Conservation (phyloP, 176 grass and related monocot genomes). For the Musa acuminata region DNA sequence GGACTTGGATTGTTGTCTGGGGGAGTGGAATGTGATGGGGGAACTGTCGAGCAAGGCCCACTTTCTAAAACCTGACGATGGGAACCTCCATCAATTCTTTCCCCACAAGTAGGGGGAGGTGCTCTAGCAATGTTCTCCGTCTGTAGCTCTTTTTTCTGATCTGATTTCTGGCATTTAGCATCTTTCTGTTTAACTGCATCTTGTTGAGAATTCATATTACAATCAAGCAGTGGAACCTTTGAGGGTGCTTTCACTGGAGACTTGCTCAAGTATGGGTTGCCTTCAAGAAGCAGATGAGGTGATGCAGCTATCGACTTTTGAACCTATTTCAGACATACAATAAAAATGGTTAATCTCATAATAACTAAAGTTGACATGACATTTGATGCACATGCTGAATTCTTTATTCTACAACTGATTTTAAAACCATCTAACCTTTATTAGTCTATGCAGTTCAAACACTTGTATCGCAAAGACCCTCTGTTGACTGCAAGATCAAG, state of each 20-base stretch:
- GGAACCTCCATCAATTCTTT: constrained; percentile 7
- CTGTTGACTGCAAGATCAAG: constrained; percentile 65
- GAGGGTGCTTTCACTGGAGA: constrained; percentile 4
- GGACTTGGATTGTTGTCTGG: constrained; percentile 42
- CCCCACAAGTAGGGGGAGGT: constrained; percentile 36
- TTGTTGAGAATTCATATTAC: constrained; percentile 30
- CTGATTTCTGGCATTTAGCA: constrained; percentile 12
- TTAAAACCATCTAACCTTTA: constrained; percentile 55
- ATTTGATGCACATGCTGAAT: too few species aligned
- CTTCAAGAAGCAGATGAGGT: constrained; percentile 69
- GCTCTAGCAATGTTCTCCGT: constrained; percentile 32
- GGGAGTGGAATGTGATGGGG: constrained; percentile 17
- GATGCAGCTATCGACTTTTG: constrained; percentile 77
- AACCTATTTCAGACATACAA: constrained; percentile 47
- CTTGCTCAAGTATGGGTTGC: constrained; percentile 48
- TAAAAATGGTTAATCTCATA: too few species aligned
- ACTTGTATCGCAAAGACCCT: constrained; percentile 92
- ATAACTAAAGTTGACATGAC: too few species aligned
- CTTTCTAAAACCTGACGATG: constrained; percentile 17
- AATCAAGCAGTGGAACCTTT: constrained; percentile 36
- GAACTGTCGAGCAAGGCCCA: constrained; percentile 17
- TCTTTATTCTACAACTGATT: too few species aligned
- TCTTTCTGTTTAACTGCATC: constrained; percentile 27
- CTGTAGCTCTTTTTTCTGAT: constrained; percentile 33
- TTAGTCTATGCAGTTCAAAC: constrained; percentile 91